phyloP scores from a whole-genome alignment of 768 basidiomycete species.

The Dictyophora rubrovolvata region DNA sequence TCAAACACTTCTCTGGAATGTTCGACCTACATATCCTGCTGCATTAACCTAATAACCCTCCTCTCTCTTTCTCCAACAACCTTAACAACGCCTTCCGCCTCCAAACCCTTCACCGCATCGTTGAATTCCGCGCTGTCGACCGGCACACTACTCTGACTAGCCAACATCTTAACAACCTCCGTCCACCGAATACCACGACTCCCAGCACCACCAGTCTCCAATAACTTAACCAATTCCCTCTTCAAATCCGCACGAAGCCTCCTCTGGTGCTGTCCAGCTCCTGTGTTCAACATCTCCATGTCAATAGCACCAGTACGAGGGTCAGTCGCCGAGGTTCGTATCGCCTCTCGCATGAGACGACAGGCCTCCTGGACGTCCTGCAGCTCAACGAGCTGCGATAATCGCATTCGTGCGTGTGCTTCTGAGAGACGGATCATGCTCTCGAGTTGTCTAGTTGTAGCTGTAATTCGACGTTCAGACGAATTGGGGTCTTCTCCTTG shows the following conservation, averaged over 20 bases:
- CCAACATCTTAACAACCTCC: constrained; percentile 69
- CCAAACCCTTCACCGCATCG: constrained; percentile 65
- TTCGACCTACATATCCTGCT: neutral
- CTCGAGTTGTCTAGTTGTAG: constrained; percentile 95
- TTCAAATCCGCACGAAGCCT: constrained; percentile 85
- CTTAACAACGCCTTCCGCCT: constrained; percentile 80
- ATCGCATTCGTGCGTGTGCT: constrained; percentile 94
- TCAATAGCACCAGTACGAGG: constrained; percentile 96
- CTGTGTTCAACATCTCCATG: constrained; percentile 90
- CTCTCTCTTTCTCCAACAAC: constrained; percentile 81
- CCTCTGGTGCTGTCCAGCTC: constrained; percentile 79
- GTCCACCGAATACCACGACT: constrained; percentile 66
- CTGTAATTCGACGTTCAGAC: constrained; percentile 90
- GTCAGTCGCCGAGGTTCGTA: constrained; percentile 91
- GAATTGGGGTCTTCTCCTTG: constrained; percentile 81
- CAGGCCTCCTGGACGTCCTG: constrained; percentile 84
- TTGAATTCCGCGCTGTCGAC: constrained; percentile 74
- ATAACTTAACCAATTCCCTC: constrained; percentile 59
- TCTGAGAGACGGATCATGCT: constrained; percentile 94
- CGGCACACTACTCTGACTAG: constrained; percentile 75
- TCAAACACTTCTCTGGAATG: neutral
- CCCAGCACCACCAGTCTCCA: constrained; percentile 38
- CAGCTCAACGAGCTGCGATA: constrained; percentile 77
- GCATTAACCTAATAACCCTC: constrained; percentile 63
- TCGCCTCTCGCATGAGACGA: constrained; percentile 93